phyloP scores from a whole-genome alignment of 2,329 filamentous ascomycete species.

The Alternaria conjuncta region DNA sequence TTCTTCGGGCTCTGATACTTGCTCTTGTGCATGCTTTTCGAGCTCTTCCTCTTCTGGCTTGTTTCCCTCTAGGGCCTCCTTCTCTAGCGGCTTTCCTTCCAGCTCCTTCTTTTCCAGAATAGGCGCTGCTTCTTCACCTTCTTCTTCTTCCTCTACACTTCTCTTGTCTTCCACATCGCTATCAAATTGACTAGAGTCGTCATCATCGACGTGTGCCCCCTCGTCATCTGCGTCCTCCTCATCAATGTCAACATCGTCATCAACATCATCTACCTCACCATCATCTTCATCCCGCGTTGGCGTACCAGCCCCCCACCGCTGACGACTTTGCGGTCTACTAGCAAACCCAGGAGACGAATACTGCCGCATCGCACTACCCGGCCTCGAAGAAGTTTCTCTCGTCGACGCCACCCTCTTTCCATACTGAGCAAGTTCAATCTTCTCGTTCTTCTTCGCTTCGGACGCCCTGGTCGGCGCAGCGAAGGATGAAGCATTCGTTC shows the following conservation, averaged over 20 bases:
- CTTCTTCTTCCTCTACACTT: not conserved
- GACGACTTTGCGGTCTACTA: not conserved
- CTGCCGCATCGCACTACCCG: not conserved
- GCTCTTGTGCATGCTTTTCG: not conserved
- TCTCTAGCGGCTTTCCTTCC: not conserved
- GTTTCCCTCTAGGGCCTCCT: not conserved
- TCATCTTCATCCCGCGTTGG: not conserved
- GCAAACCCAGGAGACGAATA: not conserved
- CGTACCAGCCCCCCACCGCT: not conserved
- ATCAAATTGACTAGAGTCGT: not conserved
- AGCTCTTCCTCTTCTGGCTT: not conserved
- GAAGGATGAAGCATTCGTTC: not conserved
- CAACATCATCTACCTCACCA: not conserved
- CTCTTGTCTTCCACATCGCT: not conserved
- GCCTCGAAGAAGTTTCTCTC: too few relatives aligned
- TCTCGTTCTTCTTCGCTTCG: slow-evolving; percentile 10
- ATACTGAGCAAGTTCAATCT: not conserved
- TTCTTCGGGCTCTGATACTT: not conserved
- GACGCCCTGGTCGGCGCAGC: slow-evolving; percentile 7
- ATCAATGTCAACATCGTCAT: not conserved
- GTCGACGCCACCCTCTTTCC: not conserved
- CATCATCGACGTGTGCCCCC: too few relatives aligned
- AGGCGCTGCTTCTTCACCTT: not conserved
- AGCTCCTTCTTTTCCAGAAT: not conserved
- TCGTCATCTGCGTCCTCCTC: too few relatives aligned